These are phyloP conservation scores for Polygonum aviculare DNA, from an alignment of 148 eudicot species.

Conservation along the genomic window DNA sequence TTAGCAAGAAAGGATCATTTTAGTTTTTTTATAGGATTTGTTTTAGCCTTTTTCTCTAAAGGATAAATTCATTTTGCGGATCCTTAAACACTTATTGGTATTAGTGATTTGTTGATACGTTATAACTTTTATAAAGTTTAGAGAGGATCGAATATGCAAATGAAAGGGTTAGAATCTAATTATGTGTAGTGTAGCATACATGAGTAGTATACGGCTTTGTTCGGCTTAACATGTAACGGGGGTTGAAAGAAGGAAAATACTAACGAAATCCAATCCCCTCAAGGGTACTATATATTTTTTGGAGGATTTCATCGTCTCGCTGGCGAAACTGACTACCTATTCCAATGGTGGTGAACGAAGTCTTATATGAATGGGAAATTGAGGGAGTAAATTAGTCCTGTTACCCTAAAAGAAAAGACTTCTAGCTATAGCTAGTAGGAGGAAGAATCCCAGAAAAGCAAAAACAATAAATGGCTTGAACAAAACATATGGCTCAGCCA, in stretches of 20 bases:
- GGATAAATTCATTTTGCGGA: no score
- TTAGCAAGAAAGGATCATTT: not conserved
- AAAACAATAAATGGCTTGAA: slow-evolving; percentile 9
- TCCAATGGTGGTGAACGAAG: no score
- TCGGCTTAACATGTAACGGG: no score
- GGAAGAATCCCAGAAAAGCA: slow-evolving; percentile 11
- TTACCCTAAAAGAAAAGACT: not conserved
- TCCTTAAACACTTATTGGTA: not conserved
- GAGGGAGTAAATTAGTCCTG: not conserved
- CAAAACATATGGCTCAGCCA: slow-evolving; percentile 22
- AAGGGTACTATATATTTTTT: no score
- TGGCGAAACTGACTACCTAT: no score
- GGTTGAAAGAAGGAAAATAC: no score
- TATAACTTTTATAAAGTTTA: not conserved
- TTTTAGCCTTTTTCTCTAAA: no score
- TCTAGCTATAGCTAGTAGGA: not conserved
- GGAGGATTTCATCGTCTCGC: no score
- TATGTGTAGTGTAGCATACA: not conserved
- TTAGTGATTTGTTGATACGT: not conserved
- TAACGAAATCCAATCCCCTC: no score
- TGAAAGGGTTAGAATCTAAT: not conserved
- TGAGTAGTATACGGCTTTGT: not conserved
- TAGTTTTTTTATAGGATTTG: not conserved
- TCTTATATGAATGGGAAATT: not conserved
- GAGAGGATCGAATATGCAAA: not conserved